Evolutionary conservation across 768 basidiomycete species (phyloP).

Genomic region (Boletus rufocinnamomeus): DNA sequence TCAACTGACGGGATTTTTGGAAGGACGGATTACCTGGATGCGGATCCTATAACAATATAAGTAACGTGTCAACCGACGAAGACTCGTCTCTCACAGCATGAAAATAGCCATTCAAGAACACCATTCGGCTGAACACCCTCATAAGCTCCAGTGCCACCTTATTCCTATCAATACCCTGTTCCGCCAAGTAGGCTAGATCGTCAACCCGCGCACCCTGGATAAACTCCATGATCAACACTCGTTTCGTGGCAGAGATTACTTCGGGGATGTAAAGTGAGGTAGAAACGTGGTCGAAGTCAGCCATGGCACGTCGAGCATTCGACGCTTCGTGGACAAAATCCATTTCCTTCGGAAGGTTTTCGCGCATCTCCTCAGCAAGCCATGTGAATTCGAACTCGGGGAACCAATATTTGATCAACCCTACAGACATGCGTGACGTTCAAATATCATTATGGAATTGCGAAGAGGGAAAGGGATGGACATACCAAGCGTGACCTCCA

Average conservation of each 20-base stretch:
- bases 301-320: conserved; percentile 71
- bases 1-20: conserved; percentile 2
- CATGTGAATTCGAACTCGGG: conserved; percentile 96
- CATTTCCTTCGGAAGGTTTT: conserved; percentile 91
- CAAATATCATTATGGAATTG: not conserved
- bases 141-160: conserved; percentile 89
- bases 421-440: conserved; percentile 33
- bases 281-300: conserved; percentile 68
- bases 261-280: conserved; percentile 88
- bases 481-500: conserved; percentile 69
- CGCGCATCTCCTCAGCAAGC: conserved; percentile 93
- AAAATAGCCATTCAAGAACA: conserved; percentile 92
- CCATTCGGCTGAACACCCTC: conserved; percentile 92
- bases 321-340: conserved; percentile 88
- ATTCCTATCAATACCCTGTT: conserved; percentile 87
- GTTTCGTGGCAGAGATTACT: conserved; percentile 76
- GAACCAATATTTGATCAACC: conserved; percentile 90
- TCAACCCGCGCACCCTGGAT: conserved; percentile 89
- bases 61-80: conserved; percentile 8
- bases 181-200: conserved; percentile 79
- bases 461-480: not conserved
- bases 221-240: conserved; percentile 94
- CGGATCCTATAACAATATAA: conserved; percentile 61
- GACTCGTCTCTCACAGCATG: conserved; percentile 60
- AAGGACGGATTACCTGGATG: conserved; percentile 63